phyloP scores from a whole-genome alignment of 2,329 filamentous ascomycete genomes.

The Aspergillus pseudoterreus region DNA sequence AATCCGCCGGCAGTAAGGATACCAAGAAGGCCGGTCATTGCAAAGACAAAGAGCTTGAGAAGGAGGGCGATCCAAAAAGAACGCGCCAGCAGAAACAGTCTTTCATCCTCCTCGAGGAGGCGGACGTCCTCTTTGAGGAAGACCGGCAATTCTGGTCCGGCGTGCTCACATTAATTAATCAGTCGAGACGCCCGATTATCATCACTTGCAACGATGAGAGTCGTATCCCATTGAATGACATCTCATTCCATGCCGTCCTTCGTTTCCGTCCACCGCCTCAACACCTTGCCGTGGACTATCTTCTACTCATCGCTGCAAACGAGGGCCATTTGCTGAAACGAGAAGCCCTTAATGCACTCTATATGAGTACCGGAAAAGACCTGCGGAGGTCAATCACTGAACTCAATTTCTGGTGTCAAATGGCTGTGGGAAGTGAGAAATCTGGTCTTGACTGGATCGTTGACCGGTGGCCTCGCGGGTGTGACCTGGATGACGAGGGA shows the following conservation, averaged over 20 bases:
- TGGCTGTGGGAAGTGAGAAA: constrained; percentile 83
- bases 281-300: constrained; percentile 71
- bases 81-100: constrained; percentile 74
- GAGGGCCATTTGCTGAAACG: constrained; percentile 80
- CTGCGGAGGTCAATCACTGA: constrained; percentile 78
- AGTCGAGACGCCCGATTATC: constrained; percentile 87
- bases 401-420: constrained; percentile 95
- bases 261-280: constrained; percentile 65
- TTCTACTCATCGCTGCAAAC: constrained; percentile 77
- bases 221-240: constrained; percentile 68
- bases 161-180: constrained; percentile 69
- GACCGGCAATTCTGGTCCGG: constrained; percentile 94
- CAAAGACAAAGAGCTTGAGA: constrained; percentile 19
- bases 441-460: constrained; percentile 89
- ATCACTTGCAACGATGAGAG: constrained; percentile 92
- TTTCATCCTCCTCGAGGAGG: constrained; percentile 88
- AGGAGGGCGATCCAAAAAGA: constrained; percentile 31
- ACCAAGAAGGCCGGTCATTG: constrained; percentile 16
- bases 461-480: constrained; percentile 69
- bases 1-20: constrained; percentile 43
- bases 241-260: constrained; percentile 83
- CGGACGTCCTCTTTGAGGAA: constrained; percentile 89
- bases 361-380: constrained; percentile 65
- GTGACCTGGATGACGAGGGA: constrained; percentile 64
- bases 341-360: constrained; percentile 65